phyloP scores from a whole-genome alignment of 2,329 filamentous ascomycete genomes.

The Phaeosphaeriaceae sp. region DNA sequence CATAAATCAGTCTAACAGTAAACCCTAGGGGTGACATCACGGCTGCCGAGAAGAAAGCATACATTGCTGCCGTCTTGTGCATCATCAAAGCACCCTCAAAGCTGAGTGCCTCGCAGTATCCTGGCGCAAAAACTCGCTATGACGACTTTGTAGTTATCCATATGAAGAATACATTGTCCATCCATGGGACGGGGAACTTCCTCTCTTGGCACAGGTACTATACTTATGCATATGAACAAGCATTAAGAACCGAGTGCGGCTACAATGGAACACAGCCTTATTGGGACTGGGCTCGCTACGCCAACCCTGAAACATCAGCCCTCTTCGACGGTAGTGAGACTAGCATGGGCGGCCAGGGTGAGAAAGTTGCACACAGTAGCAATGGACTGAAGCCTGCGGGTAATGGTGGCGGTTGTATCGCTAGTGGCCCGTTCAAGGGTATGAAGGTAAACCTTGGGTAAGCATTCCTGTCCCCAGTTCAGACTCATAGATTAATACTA shows the following conservation, averaged over 20 bases:
- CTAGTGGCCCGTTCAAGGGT: constrained; percentile 57
- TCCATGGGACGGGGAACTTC: constrained; percentile 47
- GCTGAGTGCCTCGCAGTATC: constrained; percentile 25
- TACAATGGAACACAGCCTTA: constrained; percentile 56
- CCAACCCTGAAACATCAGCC: constrained; percentile 56
- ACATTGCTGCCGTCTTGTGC: constrained; percentile 47
- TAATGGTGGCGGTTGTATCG: constrained; percentile 63
- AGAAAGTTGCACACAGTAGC: constrained; percentile 33
- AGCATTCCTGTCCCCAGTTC: not conserved
- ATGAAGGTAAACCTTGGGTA: constrained; percentile 43
- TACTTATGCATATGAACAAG: constrained; percentile 51
- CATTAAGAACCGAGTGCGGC: constrained; percentile 51
- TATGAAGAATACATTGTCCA: constrained; percentile 44
- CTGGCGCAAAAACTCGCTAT: constrained; percentile 42
- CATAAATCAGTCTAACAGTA: constrained; percentile 3
- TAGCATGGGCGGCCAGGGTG: constrained; percentile 57
- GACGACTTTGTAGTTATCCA: constrained; percentile 48
- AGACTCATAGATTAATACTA: not conserved
- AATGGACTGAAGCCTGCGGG: constrained; percentile 52
- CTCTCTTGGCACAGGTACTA: constrained; percentile 53
- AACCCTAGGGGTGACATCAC: constrained; percentile 35
- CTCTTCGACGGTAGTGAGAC: constrained; percentile 64
- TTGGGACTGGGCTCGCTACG: constrained; percentile 61
- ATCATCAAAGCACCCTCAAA: constrained; percentile 34
- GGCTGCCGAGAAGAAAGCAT: constrained; percentile 40